Evolutionary conservation across 208 protist genomes (phyloP).

Genomic region (Phytomonas serpens): DNA sequence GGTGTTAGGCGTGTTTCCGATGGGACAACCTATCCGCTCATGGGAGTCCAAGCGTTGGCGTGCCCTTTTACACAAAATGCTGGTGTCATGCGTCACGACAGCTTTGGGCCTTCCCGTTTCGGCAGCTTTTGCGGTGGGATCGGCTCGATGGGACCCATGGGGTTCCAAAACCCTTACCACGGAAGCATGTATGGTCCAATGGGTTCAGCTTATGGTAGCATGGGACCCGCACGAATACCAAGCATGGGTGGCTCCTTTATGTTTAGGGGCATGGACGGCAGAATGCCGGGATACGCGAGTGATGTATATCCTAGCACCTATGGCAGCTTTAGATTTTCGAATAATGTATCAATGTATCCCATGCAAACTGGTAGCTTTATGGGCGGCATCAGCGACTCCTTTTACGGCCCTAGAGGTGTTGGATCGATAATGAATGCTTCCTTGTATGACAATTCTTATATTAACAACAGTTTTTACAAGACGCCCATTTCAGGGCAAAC

Average conservation of each 20-base stretch:
- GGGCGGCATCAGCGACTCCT: not conserved
- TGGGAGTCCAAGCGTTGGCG: no score
- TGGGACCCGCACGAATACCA: not conserved
- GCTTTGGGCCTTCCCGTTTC: constrained; percentile 9
- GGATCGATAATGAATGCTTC: not conserved
- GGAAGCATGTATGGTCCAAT: constrained; percentile 9
- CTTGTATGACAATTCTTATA: constrained; percentile 2
- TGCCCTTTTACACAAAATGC: not conserved
- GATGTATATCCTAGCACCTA: not conserved
- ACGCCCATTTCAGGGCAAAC: constrained; percentile 10
- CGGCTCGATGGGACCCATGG: constrained; percentile 15
- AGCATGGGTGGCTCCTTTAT: not conserved
- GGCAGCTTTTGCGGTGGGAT: constrained; percentile 12
- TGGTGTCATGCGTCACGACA: constrained; percentile 1
- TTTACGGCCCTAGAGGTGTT: not conserved
- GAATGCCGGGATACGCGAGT: not conserved
- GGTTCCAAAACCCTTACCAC: constrained; percentile 5
- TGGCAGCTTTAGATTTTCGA: not conserved
- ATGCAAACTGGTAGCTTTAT: not conserved
- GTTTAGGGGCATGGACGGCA: not conserved
- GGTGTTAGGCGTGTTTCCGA: not conserved
- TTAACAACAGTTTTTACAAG: not conserved
- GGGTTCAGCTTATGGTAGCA: constrained; percentile 12
- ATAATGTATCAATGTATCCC: not conserved
- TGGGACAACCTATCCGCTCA: not conserved